A percentile compares a stretch with the other conserved stretches of the same genome.
Conservation (phyloP, 2,329 filamentous ascomycete species). For the Pseudogymnoascus sp. region DNA sequence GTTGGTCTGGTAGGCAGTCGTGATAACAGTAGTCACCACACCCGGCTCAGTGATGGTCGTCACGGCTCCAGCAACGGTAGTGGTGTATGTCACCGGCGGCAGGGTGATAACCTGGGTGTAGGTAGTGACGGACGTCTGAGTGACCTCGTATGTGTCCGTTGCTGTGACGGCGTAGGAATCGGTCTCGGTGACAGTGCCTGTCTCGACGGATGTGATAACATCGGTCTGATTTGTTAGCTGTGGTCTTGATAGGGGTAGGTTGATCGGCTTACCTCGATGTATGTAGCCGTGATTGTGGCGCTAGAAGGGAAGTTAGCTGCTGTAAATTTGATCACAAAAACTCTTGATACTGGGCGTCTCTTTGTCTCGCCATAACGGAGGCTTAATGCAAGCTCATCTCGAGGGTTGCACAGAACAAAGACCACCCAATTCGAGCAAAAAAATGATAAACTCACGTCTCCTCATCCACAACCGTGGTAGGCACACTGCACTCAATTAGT, state of each 20-base stretch:
- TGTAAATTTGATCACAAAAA: neutral
- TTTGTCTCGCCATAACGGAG: neutral
- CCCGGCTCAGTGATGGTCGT: neutral
- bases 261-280: neutral
- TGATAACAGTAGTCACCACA: conserved; percentile 3
- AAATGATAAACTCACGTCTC: neutral
- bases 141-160: neutral
- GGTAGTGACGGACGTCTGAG: neutral
- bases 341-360: neutral
- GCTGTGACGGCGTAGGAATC: neutral
- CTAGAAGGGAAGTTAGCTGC: neutral
- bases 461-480: neutral
- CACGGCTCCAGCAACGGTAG: neutral
- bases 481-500: neutral
- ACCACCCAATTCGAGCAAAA: neutral
- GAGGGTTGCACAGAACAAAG: neutral
- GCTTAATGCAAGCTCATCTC: neutral
- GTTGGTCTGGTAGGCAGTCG: conserved; percentile 8
- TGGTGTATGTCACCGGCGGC: neutral
- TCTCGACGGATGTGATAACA: neutral
- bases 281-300: neutral
- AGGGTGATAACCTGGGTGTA: neutral
- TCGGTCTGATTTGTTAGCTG: neutral
- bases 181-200: neutral
- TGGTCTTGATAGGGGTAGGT: neutral